Evolutionary conservation across 1,139 yeast species (phyloP).

Genomic region (Geotrichum aggregatum): DNA sequence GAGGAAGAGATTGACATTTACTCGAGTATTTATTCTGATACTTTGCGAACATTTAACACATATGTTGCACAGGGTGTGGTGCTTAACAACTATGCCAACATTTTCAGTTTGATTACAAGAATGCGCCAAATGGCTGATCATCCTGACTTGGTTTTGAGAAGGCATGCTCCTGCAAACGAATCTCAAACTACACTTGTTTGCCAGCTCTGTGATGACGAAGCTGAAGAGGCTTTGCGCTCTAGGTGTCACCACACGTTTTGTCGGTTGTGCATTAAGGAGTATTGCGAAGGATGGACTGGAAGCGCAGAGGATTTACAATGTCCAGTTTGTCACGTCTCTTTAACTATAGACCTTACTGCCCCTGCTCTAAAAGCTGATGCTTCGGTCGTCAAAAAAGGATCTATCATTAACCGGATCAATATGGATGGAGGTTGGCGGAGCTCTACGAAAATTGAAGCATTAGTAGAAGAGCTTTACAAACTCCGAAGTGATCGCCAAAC

Average conservation of each 20-base stretch:
- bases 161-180: constrained; percentile 41
- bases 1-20: constrained; percentile 93
- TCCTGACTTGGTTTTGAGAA: constrained; percentile 85
- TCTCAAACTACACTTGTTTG: constrained; percentile 70
- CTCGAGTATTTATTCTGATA: constrained; percentile 79
- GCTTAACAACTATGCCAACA: constrained; percentile 90
- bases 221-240: constrained; percentile 93
- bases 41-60: constrained; percentile 73
- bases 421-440: constrained; percentile 86
- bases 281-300: constrained; percentile 77
- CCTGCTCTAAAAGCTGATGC: constrained; percentile 77
- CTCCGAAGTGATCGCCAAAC: constrained; percentile 82
- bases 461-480: constrained; percentile 86
- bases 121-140: constrained; percentile 98
- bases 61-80: constrained; percentile 95
- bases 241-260: constrained; percentile 92
- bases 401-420: constrained; percentile 84
- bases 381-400: constrained; percentile 61
- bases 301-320: constrained; percentile 63
- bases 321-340: constrained; percentile 92
- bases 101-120: constrained; percentile 88
- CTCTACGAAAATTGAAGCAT: constrained; percentile 92
- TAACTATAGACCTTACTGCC: constrained; percentile 83
- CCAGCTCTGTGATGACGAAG: constrained; percentile 93
- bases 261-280: constrained; percentile 85